These are phyloP conservation scores for Ordospora pajunii DNA, from an alignment of 371 early-diverging fungal genomes.

Conservation along the genomic window DNA sequence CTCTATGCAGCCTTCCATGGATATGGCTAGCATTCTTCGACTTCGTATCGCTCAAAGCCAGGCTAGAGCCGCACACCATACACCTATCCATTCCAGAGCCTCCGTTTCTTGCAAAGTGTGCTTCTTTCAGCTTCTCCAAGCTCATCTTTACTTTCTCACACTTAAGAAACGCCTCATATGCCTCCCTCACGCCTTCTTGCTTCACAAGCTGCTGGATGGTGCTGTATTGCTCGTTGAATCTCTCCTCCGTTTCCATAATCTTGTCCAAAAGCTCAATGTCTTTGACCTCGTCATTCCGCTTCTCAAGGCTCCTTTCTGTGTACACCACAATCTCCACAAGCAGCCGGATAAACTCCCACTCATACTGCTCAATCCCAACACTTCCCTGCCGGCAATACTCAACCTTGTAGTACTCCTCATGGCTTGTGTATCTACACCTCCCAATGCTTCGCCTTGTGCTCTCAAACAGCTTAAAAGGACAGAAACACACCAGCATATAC, in stretches of 20 bases:
- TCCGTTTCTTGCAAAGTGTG: slow-evolving; percentile 11
- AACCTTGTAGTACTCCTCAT: slow-evolving; percentile 9
- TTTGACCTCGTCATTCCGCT: neutral
- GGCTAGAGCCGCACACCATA: neutral
- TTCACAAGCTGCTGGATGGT: neutral
- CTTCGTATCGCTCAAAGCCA: slow-evolving; percentile 1
- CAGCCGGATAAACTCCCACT: neutral
- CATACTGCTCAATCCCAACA: neutral
- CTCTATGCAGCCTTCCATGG: slow-evolving; percentile 4
- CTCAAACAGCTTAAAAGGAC: slow-evolving; percentile 38
- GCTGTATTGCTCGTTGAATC: neutral
- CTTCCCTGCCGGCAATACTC: neutral
- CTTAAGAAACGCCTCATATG: neutral
- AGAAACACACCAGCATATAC: slow-evolving; percentile 52
- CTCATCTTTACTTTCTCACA: slow-evolving; percentile 2
- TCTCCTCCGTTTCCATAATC: neutral
- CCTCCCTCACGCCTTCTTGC: neutral
- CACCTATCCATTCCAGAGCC: neutral
- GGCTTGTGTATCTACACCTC: slow-evolving; percentile 17
- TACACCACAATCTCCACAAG: neutral
- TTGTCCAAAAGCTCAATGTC: neutral
- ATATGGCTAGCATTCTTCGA: slow-evolving; percentile 14
- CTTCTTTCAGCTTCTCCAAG: slow-evolving; percentile 11
- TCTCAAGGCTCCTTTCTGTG: neutral
- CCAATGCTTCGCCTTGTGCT: slow-evolving; percentile 33